Evolutionary conservation across 805 yeast species (phyloP), one percentile per base, ranked within the genome.

Genomic region (Blastobotrys terrestris): DNA sequence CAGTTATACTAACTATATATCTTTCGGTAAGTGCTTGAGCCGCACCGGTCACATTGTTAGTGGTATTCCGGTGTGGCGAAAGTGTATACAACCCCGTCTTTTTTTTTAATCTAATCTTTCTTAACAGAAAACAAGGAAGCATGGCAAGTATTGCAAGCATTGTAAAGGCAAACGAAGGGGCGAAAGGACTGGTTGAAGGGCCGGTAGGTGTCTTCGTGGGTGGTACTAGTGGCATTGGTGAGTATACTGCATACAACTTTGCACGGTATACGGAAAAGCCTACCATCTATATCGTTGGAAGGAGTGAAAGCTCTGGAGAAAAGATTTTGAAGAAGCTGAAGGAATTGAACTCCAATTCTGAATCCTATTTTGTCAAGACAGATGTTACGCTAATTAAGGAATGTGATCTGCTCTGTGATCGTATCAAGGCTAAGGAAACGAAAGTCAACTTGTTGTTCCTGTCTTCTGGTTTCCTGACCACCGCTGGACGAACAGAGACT

Each of bases 401-500:
- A 43, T 61, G 56, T 15, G 60, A 60, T 20, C 41, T 40, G 26
- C 45, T 60, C 7, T 48, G 52, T 3, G 50, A 49, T 15, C 43
- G 45, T 8, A 47, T 58, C 48, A 43, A 46, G 46, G 18, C 22
- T 31, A 52, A 56, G 14, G 63, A 54, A 16, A 22, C 41, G 26
- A 58, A 58, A 49, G 48, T 61, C 47, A 61, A 59, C 50, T 49
- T 61, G 49, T 44, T 61, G 31, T 58, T 53, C 31, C 42, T 55
- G 41, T 43, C 60, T 15, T 45, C 56, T 22, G 65, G 65, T 3
- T 50, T 45, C 31, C 49, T 49, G 8, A 53, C 54, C n/a, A 44
- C 72, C 45, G 71, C 68, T 48, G 78, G 78, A 20, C 67, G 67
- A 46, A 53, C 35, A 1, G 67, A 61, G 48, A 63, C 57, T 11